Evolutionary conservation across 2,329 filamentous ascomycete genomes (phyloP), one percentile per base, ranked within the genome.

Genomic region (Cercospora sp.): DNA sequence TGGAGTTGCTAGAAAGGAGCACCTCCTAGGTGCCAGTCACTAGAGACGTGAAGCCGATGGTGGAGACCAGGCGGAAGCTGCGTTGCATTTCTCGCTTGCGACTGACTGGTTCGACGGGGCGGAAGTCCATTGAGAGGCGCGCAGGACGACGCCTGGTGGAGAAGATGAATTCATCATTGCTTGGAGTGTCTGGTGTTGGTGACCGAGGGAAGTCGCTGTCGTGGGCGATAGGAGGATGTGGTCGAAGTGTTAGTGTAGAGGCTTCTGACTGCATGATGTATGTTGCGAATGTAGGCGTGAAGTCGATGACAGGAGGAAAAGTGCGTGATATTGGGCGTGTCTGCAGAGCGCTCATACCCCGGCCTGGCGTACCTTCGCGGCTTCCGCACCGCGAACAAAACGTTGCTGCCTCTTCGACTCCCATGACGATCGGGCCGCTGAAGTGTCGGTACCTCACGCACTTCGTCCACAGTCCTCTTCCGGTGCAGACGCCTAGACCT

Each of bases 11-110:
- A 3, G 72, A 71, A 9, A 74, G 64, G 0, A 73, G 63, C 18
- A 81, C 78, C 71, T 87, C 85, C 85, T 83, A 87, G 0, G 84
- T 86, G 51, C 82, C 82, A 69, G 84, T 81, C 28, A 84, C 80
- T 8, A 83, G 81, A 64, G 82, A 83, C 16, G 80, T 81, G 68
- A 85, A 85, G 8, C 81, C 81, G 7, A 76, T 69, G 5, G 69
- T 73, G 0, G 72, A 72, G 4, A 75, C 58, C 9, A 71, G 67
- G 7, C 72, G 70, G 57, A 75, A 75, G 20, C 73, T 72, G 30
- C 65, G 67, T 31, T 72, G 72, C 16, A 75, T 70, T 36, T 74
- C 67, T 57, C 70, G 69, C 30, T 72, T 71, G 23, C 68, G 67
- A 8, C 48, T 64, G 45, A 67, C 26, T 1, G 64, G 65, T 20